Evolutionary conservation across 2,329 filamentous ascomycete genomes (phyloP), one percentile per base, ranked within the genome.

Genomic region (Penicillium polonicum): DNA sequence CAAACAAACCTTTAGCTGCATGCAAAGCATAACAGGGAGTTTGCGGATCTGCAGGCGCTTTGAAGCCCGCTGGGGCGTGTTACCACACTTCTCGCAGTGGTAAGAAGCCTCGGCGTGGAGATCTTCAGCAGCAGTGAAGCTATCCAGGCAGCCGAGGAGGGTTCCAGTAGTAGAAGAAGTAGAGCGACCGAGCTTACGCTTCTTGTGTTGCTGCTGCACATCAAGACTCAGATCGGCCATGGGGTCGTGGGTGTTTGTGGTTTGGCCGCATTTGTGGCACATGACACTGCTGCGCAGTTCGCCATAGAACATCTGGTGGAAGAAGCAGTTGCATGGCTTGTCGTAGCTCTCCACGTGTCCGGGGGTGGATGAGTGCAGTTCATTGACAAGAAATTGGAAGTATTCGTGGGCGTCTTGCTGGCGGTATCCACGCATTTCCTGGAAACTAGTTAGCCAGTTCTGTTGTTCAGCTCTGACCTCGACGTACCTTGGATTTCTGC

Each of bases 321-420:
- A 89, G 68, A 97, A 90, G 75, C 93, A 99, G 58, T 88, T 85
- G 79, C 94, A 97, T 65, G 70, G 77, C 50, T 75, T 73, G 19
- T 72, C 70, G 42, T 73, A 68, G 65, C 79, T 83, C 69, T 86
- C 88, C 39, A 84, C 83, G 63, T 90, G 87, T 15, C 87, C 87
- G 66, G 92, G 94, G 41, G 91, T 80, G 10, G 78, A 84, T 70
- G 89, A 86, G 71, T 97, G 93, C 17, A 99, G 82, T 67, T 94
- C 90, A 77, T 97, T 93, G 36, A 95, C 88, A 35, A 97, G 84
- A 70, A 96, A 97, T 72, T 96, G 92, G 74, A 97, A 95, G 76
- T 96, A 97, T 73, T 97, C 93, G 71, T 97, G 93, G 0, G 93
- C 93, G 71, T 97, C 93, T 78, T 97, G 93, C 75, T 97, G 93